phyloP scores from a whole-genome alignment of 1,139 yeast species.

The Blastobotrys arbuscula region DNA sequence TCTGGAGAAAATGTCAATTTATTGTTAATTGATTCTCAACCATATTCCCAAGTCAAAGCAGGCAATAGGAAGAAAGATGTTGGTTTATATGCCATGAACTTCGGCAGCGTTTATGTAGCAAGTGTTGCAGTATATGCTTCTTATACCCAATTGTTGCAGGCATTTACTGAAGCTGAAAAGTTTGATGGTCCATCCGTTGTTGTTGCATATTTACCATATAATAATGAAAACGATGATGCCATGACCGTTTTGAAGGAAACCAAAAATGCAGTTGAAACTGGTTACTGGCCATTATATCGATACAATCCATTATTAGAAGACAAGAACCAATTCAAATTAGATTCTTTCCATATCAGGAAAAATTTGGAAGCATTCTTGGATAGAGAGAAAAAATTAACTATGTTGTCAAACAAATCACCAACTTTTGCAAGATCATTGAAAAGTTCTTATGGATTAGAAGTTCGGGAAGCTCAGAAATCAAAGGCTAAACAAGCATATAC shows the following conservation, averaged over 20 bases:
- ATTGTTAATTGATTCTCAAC: constrained; percentile 87
- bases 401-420: constrained; percentile 68
- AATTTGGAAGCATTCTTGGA: constrained; percentile 77
- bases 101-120: constrained; percentile 85
- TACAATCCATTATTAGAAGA: constrained; percentile 58
- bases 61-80: constrained; percentile 76
- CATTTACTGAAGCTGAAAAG: constrained; percentile 80
- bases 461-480: constrained; percentile 54
- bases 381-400: constrained; percentile 79
- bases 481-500: constrained; percentile 75
- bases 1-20: constrained; percentile 76
- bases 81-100: constrained; percentile 93
- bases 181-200: constrained; percentile 89
- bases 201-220: constrained; percentile 82
- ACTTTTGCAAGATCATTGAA: constrained; percentile 69
- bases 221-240: constrained; percentile 61
- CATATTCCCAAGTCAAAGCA: constrained; percentile 45
- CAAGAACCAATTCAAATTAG: constrained; percentile 63
- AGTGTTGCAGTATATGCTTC: constrained; percentile 92
- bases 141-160: constrained; percentile 86
- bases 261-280: constrained; percentile 83
- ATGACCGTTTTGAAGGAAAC: constrained; percentile 78
- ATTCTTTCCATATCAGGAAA: constrained; percentile 74
- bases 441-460: constrained; percentile 55
- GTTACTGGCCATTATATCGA: constrained; percentile 94